Conservation (phyloP, 441 rosid genomes). For the Erodium texanum region DNA sequence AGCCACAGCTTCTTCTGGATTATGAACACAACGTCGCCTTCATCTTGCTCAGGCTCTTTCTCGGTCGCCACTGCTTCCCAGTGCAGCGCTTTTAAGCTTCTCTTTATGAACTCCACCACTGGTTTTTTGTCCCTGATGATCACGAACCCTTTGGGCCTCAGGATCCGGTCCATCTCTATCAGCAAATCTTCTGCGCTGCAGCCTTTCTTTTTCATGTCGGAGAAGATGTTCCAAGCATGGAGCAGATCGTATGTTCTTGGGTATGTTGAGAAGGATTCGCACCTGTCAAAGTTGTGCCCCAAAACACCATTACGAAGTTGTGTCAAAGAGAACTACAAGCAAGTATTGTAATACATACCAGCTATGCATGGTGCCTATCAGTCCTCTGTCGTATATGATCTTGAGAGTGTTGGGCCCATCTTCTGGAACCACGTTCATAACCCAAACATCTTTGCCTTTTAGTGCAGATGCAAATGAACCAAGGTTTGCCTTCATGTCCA, state of each 20-base stretch:
- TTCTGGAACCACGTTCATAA: slow-evolving; percentile 83
- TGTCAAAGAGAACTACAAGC: no score
- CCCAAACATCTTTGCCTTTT: slow-evolving; percentile 83
- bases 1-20: slow-evolving; percentile 84
- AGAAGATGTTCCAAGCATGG: slow-evolving; percentile 78
- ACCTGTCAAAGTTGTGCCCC: slow-evolving; percentile 37
- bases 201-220: slow-evolving; percentile 70
- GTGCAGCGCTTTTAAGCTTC: slow-evolving; percentile 61
- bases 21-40: slow-evolving; percentile 46
- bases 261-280: slow-evolving; percentile 85
- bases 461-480: slow-evolving; percentile 97
- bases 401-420: slow-evolving; percentile 86
- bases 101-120: slow-evolving; percentile 56
- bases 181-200: slow-evolving; percentile 80
- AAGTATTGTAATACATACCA: slow-evolving; percentile 38
- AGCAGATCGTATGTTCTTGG: slow-evolving; percentile 93
- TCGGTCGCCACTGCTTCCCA: slow-evolving; percentile 79
- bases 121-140: slow-evolving; percentile 66
- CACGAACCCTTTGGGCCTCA: slow-evolving; percentile 78
- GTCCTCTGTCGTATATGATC: slow-evolving; percentile 85
- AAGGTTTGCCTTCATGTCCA: slow-evolving; percentile 95
- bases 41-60: slow-evolving; percentile 45
- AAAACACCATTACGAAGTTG: neutral
- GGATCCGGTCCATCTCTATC: slow-evolving; percentile 87
- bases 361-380: slow-evolving; percentile 74